Conservation (phyloP, 2,329 filamentous ascomycete species). For the Geosmithia putterillii region DNA sequence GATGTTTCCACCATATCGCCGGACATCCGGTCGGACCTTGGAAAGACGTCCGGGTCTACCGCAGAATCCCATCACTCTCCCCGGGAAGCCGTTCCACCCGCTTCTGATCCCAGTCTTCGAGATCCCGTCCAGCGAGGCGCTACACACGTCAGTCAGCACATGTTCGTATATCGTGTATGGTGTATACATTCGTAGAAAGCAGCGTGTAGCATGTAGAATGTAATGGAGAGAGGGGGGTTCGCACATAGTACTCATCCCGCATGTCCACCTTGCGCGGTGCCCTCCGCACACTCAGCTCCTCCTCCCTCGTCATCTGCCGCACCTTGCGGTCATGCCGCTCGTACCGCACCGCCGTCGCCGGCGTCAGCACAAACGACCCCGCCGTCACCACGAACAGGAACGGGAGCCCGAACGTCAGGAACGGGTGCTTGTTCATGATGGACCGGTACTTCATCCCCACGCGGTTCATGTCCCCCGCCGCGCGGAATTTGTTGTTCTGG, state of each 20-base stretch:
- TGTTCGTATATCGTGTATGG: too few relatives aligned
- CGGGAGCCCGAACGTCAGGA: slow-evolving; percentile 84
- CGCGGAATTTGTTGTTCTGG: slow-evolving; percentile 57
- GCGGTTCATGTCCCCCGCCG: slow-evolving; percentile 51
- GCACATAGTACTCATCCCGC: slow-evolving; percentile 77
- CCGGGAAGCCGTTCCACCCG: slow-evolving; percentile 81
- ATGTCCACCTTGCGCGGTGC: slow-evolving; percentile 61
- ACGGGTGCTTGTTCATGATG: slow-evolving; percentile 66
- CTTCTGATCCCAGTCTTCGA: slow-evolving; percentile 96
- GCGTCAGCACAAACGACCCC: slow-evolving; percentile 88
- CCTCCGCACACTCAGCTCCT: slow-evolving; percentile 72
- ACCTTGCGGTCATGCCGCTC: slow-evolving; percentile 88
- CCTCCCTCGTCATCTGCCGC: slow-evolving; percentile 70
- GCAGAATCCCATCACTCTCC: slow-evolving; percentile 75
- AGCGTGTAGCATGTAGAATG: background rate
- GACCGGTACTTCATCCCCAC: slow-evolving; percentile 68
- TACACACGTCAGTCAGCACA: slow-evolving; percentile 32
- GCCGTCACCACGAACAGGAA: slow-evolving; percentile 85
- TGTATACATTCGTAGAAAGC: too few relatives aligned
- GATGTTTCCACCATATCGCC: too few relatives aligned
- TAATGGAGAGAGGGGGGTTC: slow-evolving; percentile 25
- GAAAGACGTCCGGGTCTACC: background rate
- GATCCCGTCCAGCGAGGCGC: slow-evolving; percentile 80
- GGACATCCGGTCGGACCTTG: too few relatives aligned
- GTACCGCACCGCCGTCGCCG: slow-evolving; percentile 85